Base-by-base conservation (phyloP, 305 asterid species). In the Fraxinus baroniana region DNA sequence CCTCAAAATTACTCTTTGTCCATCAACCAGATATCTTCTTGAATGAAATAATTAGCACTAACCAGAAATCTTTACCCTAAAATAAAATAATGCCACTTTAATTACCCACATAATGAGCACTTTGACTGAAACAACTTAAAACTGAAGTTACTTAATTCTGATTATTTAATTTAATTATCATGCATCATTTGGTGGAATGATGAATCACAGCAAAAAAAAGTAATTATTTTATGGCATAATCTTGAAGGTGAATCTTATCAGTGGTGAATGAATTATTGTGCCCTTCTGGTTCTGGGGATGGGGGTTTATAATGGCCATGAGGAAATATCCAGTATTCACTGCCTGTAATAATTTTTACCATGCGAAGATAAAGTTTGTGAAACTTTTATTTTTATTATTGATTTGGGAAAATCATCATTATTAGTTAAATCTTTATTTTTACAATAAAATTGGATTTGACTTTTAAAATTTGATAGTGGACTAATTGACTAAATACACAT, bases 141-240 rank as follows among this genome's bases (percentile, higher is more conserved):
- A 68, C 36, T 28, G 74, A 68, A 46, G 75, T 55, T 4, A 10
- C 44, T 68, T 68, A 68, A 12, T 26, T 26, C 18, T 68, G 18
- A 68, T 68, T 68, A 13, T 68, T 68, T 68, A 13, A 68, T 12
- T 68, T 33, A 26, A 68, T 28, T 26, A 28, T 68, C 17, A 68
- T 68, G 1, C 74, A 13, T 68, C 17, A 77, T 72, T 80, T 70
- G 78, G 78, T 84, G 71, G 46, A 49, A 68, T 12, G n/a, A 68
- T 68, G 74, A 68, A 68, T 68, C 37, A 12, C 39, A 24, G 36
- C 17, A 12, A 64, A 68, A 26, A 26, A 68, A 30, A 68, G 20
- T 26, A 68, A 68, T 62, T 62, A 62, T 22, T 62, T 62, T 62
- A 32, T 20, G 30, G 28, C 15, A 20, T 20, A 62, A 62, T 68